Base-by-base conservation (phyloP, 1,284 basidiomycete genomes). In the Ceraceosorus bombacis region DNA sequence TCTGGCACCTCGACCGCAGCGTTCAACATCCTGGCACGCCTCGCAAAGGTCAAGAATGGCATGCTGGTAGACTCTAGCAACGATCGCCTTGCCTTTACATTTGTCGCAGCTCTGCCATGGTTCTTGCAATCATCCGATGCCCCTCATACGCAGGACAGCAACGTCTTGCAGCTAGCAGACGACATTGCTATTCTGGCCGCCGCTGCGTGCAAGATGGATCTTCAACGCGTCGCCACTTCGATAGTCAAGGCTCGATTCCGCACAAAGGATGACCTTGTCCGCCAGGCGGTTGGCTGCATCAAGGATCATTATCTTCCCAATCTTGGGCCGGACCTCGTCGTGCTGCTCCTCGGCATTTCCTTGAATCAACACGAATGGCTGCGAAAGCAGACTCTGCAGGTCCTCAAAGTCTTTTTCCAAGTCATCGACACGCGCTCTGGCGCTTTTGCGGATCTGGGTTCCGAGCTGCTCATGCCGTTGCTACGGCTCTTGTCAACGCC, bases 261-360 rank as follows among this genome's bases (percentile, higher is more conserved):
- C 50, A 90, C 90, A 2, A 88, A 88, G 74, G 93, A 96, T 59
- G 92, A 96, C 78, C 91, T 96, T 78, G 83, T 94, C 60, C 85
- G 90, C 2, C 91, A 96, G 75, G 91, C 90, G 0, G 86, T 90
- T 15, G 82, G 85, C 2, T 87, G 88, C 67, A 82, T 96, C 49
- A 85, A 89, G 39, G 89, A 93, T 71, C 85, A 90, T 72, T 92
- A 88, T 61, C 64, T 80, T 84, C 84, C 27, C 72, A 69, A 70
- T 76, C 54, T 85, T 83, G 70, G 82, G 81, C 76, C 91, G 83
- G 87, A 85, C 82, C 41, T 92, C 43, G 85, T 89, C 53, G 89
- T 89, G 0, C 81, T 92, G 7, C 83, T 95, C 10, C 82, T 95
- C 17, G 87, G 90, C 4, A 82, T 94, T 9, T 85, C 90, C n/a